phyloP scores from a whole-genome alignment of 306 rosid genomes.

The Pyrus betulifolia region DNA sequence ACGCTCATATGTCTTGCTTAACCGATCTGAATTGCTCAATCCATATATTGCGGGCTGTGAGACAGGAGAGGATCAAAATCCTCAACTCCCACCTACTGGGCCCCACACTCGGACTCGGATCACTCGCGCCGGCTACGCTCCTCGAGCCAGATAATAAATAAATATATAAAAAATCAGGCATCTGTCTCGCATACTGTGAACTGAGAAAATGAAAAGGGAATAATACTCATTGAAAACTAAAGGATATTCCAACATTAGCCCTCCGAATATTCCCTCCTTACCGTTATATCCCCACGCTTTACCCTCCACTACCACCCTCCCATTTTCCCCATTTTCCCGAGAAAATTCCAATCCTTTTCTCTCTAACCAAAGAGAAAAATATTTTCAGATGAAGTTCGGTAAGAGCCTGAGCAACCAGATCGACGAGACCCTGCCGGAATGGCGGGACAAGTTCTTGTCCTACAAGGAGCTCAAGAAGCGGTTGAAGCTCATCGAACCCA shows the following conservation, averaged over 20 bases:
- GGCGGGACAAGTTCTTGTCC: slow-evolving; percentile 93
- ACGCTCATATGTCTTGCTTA: too few species aligned
- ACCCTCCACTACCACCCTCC: neutral
- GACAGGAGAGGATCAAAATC: too few species aligned
- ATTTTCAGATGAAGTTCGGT: slow-evolving; percentile 65
- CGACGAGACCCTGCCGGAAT: slow-evolving; percentile 82
- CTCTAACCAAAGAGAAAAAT: neutral
- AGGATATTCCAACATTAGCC: slow-evolving; percentile 73
- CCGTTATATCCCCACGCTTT: slow-evolving; percentile 38
- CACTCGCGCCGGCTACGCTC: neutral
- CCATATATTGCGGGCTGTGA: too few species aligned
- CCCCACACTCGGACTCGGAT: neutral
- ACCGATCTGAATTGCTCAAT: too few species aligned
- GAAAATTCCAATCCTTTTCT: neutral
- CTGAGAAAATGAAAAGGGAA: slow-evolving; percentile 16
- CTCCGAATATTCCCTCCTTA: slow-evolving; percentile 59
- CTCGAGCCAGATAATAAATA: neutral
- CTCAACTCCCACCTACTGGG: neutral
- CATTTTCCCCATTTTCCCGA: neutral
- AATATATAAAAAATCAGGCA: neutral
- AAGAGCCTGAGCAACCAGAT: slow-evolving; percentile 85
- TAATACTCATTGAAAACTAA: slow-evolving; percentile 41
- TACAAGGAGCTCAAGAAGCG: slow-evolving; percentile 92
- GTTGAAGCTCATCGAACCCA: slow-evolving; percentile 69
- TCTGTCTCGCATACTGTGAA: neutral